A percentile compares a stretch with the other conserved stretches of the same genome.
Evolutionary conservation across 2,329 filamentous ascomycete species (phyloP).

Genomic region (Trichoderma sp.): DNA sequence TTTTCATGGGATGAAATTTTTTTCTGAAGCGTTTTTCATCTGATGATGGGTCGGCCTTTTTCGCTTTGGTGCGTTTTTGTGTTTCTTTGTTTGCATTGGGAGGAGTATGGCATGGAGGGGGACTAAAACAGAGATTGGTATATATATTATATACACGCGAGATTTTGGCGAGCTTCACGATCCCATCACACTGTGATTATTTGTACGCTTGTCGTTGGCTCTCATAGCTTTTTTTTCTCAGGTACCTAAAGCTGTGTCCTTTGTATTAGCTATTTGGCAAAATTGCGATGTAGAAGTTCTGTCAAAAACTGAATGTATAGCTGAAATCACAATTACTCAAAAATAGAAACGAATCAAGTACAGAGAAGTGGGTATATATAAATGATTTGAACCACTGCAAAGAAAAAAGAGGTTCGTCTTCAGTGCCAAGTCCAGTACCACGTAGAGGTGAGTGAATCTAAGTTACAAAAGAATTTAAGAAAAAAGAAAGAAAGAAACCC

Average conservation of each 20-base stretch:
- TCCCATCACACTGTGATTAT: not conserved
- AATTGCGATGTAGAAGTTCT: not conserved
- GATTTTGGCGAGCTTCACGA: not conserved
- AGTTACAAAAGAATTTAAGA: not conserved
- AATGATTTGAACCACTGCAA: not conserved
- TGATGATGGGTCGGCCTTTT: not conserved
- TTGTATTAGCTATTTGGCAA: no score
- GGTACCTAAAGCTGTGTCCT: no score
- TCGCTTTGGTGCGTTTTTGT: not conserved
- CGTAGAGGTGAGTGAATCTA: conserved; percentile 27
- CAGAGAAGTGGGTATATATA: not conserved
- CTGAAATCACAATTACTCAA: not conserved
- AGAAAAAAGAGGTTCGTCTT: not conserved
- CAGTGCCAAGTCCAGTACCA: not conserved
- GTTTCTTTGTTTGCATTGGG: conserved; percentile 1
- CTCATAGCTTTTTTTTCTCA: no score
- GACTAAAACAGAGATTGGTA: not conserved
- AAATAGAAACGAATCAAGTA: not conserved
- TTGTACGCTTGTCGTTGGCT: not conserved
- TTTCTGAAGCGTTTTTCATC: not conserved
- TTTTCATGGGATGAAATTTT: not conserved
- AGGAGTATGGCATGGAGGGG: conserved; percentile 1
- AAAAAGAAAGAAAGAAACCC: not conserved
- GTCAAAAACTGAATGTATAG: not conserved
- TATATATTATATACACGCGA: conserved; percentile 1